Evolutionary conservation across 345 rosid genomes (phyloP).

Genomic region (Nasturtium officinale): DNA sequence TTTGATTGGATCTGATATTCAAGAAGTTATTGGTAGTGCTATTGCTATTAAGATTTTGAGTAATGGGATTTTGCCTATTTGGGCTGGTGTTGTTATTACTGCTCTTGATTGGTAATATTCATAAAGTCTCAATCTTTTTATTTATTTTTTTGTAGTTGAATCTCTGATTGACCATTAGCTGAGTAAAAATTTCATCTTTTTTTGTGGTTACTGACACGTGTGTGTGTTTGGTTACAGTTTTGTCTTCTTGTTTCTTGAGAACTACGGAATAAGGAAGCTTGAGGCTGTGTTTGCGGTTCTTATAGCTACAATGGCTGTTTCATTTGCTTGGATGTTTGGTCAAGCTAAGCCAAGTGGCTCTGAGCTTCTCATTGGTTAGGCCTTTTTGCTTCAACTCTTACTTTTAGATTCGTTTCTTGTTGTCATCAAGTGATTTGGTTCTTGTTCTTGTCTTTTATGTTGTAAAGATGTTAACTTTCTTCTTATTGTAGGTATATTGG

Average conservation of each 20-base stretch:
- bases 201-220: not conserved
- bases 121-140: conserved; percentile 1
- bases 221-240: conserved; percentile 56
- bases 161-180: not conserved
- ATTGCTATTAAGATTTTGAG: conserved; percentile 83
- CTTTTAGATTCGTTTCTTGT: not conserved
- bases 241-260: conserved; percentile 86
- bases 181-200: not conserved
- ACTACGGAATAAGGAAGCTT: conserved; percentile 86
- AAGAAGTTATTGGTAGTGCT: conserved; percentile 95
- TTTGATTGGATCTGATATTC: conserved; percentile 89
- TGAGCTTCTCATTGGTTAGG: conserved; percentile 78
- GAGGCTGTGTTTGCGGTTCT: conserved; percentile 87
- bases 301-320: conserved; percentile 78
- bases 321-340: conserved; percentile 98
- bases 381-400: not conserved
- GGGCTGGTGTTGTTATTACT: conserved; percentile 91
- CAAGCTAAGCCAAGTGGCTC: conserved; percentile 79
- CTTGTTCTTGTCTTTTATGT: not conserved
- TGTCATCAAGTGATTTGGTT: not conserved
- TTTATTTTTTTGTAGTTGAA: not conserved
- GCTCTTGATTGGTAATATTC: conserved; percentile 77
- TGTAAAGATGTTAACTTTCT: not conserved
- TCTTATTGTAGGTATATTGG: conserved; percentile 59
- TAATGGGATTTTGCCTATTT: conserved; percentile 78